Evolutionary conservation across 75 land plant genomes (phyloP), one percentile per base, ranked within the genome.

Genomic region (Cupressus sempervirens): DNA sequence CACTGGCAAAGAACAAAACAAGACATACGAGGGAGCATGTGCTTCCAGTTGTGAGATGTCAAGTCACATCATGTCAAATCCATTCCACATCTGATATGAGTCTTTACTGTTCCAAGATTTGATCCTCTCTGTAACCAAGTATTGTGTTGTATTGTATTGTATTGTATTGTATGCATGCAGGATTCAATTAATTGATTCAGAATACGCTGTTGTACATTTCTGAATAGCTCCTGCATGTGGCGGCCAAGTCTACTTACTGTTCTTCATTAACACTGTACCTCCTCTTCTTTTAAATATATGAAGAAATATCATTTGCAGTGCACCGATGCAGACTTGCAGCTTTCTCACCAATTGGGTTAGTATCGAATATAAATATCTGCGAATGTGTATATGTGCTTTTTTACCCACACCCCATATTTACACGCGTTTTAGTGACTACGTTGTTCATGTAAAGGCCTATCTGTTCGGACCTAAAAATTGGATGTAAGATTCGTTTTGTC

Each of bases 1-100:
- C 74, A 32, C 35, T 72, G 74, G 3, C 74, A n/a, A 32, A 20
- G 43, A 40, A 43, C 81, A 79, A 7, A 5, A 38, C 8, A 32
- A 76, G 7, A 38, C n/a, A n/a, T n/a, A n/a, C n/a, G n/a, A n/a
- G n/a, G n/a, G 30, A 43, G 30, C 81, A 79, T 79, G 81, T 79
- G 81, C 81, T 26, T 43, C 50, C 81, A 79, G n/a, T 6, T 79
- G 50, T n/a, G n/a, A n/a, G 14, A 45, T 23, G 81, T 45, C 81
- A 45, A 26, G 50, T 79, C 48, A 43, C 45, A 79, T 79, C 81
- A 79, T n/a, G 81, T 23, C 50, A 16, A 43, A 79, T 79, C 81
- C 15, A 45, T 79, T 38, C 9, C 79, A 76, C 7, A 43, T 76
- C 41, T 79, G 50, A 79, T 79, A 26, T 46, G 81, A 79, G 0